These are phyloP conservation scores for Lithospermum erythrorhizon DNA, from an alignment of 257 asterid species.

Conservation along the genomic window DNA sequence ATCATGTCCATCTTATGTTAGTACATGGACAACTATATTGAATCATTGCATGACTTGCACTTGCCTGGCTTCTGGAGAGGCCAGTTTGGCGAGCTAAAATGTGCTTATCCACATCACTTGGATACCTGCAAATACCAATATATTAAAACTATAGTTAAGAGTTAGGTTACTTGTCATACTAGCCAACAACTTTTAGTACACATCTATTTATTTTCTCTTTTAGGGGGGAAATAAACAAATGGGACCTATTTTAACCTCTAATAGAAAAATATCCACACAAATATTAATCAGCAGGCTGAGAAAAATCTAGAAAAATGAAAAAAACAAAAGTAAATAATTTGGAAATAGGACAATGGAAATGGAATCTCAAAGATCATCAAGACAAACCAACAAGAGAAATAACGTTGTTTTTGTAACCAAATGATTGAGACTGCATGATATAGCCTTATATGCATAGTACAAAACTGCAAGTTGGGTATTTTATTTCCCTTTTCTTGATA, in stretches of 20 bases:
- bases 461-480: conserved; percentile 14
- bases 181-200: neutral
- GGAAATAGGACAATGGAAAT: conserved; percentile 8
- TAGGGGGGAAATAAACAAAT: neutral
- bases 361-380: conserved; percentile 21
- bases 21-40: conserved; percentile 4
- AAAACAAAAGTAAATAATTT: neutral
- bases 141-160: neutral
- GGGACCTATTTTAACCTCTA: conserved; percentile 12
- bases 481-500: conserved; percentile 4
- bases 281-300: conserved; percentile 12
- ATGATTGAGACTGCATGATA: conserved; percentile 29
- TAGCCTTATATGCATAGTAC: conserved; percentile 8
- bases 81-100: conserved; percentile 95
- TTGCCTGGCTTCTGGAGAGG: conserved; percentile 94
- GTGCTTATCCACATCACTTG: conserved; percentile 95
- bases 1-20: neutral
- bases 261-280: conserved; percentile 29
- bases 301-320: neutral
- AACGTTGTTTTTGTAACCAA: conserved; percentile 18
- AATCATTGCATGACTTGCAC: conserved; percentile 40
- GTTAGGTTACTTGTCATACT: too few relatives aligned
- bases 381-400: conserved; percentile 22
- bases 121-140: conserved; percentile 54
- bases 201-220: conserved; percentile 20